Conservation (phyloP, 108 stramenopile species). For the Asterionellopsis glacialis region DNA sequence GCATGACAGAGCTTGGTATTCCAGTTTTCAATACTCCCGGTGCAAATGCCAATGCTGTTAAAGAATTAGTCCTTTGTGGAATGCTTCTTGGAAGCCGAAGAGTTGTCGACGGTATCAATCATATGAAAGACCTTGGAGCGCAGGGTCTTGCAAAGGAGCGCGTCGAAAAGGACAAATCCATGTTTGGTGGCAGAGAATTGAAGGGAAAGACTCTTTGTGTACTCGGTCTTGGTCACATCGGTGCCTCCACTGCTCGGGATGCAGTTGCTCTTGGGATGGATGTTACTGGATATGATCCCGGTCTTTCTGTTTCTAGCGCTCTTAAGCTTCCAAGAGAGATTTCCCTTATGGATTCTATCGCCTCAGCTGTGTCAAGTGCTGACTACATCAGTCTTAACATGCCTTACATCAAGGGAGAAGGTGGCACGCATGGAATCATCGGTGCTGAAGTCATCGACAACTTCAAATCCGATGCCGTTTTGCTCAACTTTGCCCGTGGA, state of each 20-base stretch:
- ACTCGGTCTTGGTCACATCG: constrained; percentile 93
- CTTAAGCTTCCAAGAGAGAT: constrained; percentile 69
- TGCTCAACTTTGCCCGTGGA: constrained; percentile 95
- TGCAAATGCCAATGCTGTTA: constrained; percentile 94
- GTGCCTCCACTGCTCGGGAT: constrained; percentile 86
- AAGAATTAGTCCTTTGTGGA: constrained; percentile 88
- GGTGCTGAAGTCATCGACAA: constrained; percentile 61
- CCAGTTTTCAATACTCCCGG: constrained; percentile 97
- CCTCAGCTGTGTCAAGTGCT: constrained; percentile 63
- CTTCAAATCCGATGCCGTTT: constrained; percentile 78
- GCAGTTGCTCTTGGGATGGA: constrained; percentile 85
- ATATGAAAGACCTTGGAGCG: constrained; percentile 79
- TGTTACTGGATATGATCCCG: constrained; percentile 91
- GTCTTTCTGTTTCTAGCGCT: constrained; percentile 82
- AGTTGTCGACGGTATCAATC: constrained; percentile 84
- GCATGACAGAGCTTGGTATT: constrained; percentile 92
- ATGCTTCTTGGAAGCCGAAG: constrained; percentile 77
- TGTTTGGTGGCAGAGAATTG: constrained; percentile 92
- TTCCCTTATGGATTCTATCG: constrained; percentile 63
- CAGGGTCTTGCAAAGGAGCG: constrained; percentile 80
- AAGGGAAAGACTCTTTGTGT: constrained; percentile 92
- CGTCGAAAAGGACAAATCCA: constrained; percentile 90
- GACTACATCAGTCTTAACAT: constrained; percentile 95
- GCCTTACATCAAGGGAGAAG: constrained; percentile 91
- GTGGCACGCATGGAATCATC: constrained; percentile 88